A percentile compares a stretch with the other conserved stretches of the same genome.
Evolutionary conservation across 345 rosid genomes (phyloP).

Genomic region (Iberis pinnata): DNA sequence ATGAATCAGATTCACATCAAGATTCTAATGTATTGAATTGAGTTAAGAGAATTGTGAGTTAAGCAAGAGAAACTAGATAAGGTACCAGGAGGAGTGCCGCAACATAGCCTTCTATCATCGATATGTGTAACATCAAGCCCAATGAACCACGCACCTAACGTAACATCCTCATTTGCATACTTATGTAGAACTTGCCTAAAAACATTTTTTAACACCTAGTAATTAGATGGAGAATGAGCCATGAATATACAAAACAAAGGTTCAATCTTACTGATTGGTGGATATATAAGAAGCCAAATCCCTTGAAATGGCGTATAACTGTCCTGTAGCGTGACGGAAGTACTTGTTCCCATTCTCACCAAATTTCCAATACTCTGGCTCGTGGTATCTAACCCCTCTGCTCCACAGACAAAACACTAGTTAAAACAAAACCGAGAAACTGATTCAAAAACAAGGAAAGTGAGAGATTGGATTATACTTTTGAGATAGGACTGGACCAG

Average conservation of each 20-base stretch:
- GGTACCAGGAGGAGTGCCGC: slow-evolving; percentile 86
- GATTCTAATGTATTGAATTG: too few species aligned
- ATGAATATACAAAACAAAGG: not conserved
- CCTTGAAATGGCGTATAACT: slow-evolving; percentile 84
- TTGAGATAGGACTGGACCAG: slow-evolving; percentile 89
- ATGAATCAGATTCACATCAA: slow-evolving; percentile 15
- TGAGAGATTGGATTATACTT: slow-evolving; percentile 42
- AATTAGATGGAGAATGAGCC: slow-evolving; percentile 6
- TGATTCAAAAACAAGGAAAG: not conserved
- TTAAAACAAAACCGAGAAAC: not conserved
- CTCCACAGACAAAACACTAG: slow-evolving; percentile 8
- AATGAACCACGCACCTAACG: slow-evolving; percentile 93
- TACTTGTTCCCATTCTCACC: slow-evolving; percentile 82
- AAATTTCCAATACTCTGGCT: slow-evolving; percentile 45
- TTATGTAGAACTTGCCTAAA: slow-evolving; percentile 75
- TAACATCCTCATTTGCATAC: slow-evolving; percentile 93
- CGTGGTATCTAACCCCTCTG: slow-evolving; percentile 86
- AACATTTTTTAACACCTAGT: not conserved
- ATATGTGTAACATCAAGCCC: slow-evolving; percentile 95
- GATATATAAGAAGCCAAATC: slow-evolving; percentile 89
- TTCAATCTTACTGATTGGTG: slow-evolving; percentile 52
- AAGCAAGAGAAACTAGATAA: slow-evolving; percentile 7
- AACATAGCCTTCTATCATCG: slow-evolving; percentile 90
- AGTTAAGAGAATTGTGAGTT: not conserved
- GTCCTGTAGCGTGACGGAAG: slow-evolving; percentile 94